Conservation (phyloP, 192 early-diverging fungal genomes). For the Pilaira anomala region DNA sequence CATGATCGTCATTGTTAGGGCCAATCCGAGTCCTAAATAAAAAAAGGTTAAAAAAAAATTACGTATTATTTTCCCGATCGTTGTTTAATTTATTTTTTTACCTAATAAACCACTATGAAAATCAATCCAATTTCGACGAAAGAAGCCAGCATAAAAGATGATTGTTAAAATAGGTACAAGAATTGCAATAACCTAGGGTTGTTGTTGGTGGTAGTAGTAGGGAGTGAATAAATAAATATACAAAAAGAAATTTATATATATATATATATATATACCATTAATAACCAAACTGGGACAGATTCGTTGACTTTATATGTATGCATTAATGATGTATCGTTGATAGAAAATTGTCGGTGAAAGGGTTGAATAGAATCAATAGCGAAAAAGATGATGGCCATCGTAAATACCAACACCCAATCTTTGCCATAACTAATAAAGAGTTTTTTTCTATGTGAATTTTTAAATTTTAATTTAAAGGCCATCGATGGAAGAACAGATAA, state of each 20-base stretch:
- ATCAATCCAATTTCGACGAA: conserved; percentile 37
- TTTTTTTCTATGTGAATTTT: conserved; percentile 2
- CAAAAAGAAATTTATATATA: background rate
- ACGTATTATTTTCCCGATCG: background rate
- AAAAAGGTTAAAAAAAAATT: conserved; percentile 1
- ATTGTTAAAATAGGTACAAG: conserved; percentile 37
- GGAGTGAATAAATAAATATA: background rate
- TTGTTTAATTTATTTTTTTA: conserved; percentile 2
- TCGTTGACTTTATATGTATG: conserved; percentile 48
- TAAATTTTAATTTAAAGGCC: background rate
- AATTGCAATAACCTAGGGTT: conserved; percentile 32
- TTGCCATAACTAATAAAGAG: conserved; percentile 32
- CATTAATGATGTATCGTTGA: conserved; percentile 67
- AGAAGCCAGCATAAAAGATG: conserved; percentile 16
- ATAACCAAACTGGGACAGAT: conserved; percentile 42
- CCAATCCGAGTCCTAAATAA: conserved; percentile 37
- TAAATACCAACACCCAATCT: conserved; percentile 48
- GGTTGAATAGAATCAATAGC: conserved; percentile 55
- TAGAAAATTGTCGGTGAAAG: conserved; percentile 70
- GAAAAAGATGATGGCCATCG: conserved; percentile 56
- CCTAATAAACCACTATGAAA: conserved; percentile 45
- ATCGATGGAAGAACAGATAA: too few species aligned
- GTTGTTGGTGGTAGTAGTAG: background rate
- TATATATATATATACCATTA: too few species aligned
- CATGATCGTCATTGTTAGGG: conserved; percentile 42